Evolutionary conservation across 2,329 filamentous ascomycete species (phyloP).

Genomic region (Penicillium freii): DNA sequence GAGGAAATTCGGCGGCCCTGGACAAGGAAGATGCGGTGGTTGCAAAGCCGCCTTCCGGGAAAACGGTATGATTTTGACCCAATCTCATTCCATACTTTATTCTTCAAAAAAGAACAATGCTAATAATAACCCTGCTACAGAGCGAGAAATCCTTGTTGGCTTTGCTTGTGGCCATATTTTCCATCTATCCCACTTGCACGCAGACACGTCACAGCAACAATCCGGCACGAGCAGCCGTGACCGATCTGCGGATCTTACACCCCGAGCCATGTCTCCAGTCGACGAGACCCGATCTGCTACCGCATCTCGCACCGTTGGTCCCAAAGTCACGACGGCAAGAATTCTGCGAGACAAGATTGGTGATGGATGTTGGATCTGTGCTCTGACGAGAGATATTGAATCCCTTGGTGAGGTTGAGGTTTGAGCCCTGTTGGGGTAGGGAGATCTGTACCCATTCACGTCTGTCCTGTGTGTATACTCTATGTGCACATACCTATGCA

Average conservation of each 20-base stretch:
- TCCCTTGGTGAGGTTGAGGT: slow-evolving; percentile 26
- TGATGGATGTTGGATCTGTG: slow-evolving; percentile 42
- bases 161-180: slow-evolving; percentile 70
- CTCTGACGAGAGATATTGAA: slow-evolving; percentile 37
- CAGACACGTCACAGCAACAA: slow-evolving; percentile 25
- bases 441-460: background rate
- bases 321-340: slow-evolving; percentile 84
- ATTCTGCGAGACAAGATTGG: slow-evolving; percentile 69
- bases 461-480: slow-evolving; percentile 7
- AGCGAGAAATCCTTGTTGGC: slow-evolving; percentile 59
- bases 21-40: slow-evolving; percentile 38
- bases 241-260: slow-evolving; percentile 23
- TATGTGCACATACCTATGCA: slow-evolving; percentile 8
- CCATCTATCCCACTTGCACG: slow-evolving; percentile 61
- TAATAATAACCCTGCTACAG: slow-evolving; percentile 28
- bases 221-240: slow-evolving; percentile 21
- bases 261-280: slow-evolving; percentile 23
- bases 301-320: slow-evolving; percentile 63
- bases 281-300: slow-evolving; percentile 31
- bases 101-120: background rate
- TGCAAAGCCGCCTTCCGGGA: slow-evolving; percentile 39
- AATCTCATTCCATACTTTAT: background rate
- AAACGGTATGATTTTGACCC: slow-evolving; percentile 32
- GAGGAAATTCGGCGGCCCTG: slow-evolving; percentile 1
- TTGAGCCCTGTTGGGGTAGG: slow-evolving; percentile 6